Base-by-base conservation (phyloP, 805 yeast genomes). In the Saccharomycopsis oosterbeekiorum region DNA sequence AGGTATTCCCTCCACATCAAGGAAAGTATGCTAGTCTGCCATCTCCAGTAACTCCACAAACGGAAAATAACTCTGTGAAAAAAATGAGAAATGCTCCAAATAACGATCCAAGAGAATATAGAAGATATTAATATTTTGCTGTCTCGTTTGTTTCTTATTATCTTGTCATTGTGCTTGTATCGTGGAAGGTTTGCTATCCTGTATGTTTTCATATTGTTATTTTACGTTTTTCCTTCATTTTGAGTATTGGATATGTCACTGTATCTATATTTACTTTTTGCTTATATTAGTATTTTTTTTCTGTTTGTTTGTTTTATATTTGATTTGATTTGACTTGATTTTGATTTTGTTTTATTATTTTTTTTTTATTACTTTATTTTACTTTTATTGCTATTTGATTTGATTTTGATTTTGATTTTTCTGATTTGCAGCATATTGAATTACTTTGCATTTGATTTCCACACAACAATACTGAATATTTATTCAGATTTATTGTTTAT, bases 401-500 rank as follows among this genome's bases (percentile, higher is more conserved):
- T 42, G 24, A 17, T 17, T 40, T 42, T 42, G 10, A 12, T 42
- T 21, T 47, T 47, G 19, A 10, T 47, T 47, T 17, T 6, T 47
- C 21, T 8, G 34, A 21, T 24, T 21, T 24, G 15, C 53, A 47
- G 34, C 21, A 21, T 47, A 47, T 42, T 47, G 53, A 47, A 47
- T 24, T 47, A 47, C 53, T 47, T 47, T 47, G 53, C 53, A 47
- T 47, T 47, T 47, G 53, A 47, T 47, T 47, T 47, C 53, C 53
- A 47, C 14, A 21, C 26, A 47, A 42, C n/a, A 42, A 24, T 21
- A 6, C 53, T 26, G 53, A 47, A 47, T 47, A 47, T 21, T 41
- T 21, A 21, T 24, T 21, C 53, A 26, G 34, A 12, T 5, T 37
- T 37, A 5, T 37, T 21, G 21, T 47, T 47, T 1, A 47, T 47